Conservation (phyloP, 805 yeast species). For the Zygotorulaspora chibaensis region DNA sequence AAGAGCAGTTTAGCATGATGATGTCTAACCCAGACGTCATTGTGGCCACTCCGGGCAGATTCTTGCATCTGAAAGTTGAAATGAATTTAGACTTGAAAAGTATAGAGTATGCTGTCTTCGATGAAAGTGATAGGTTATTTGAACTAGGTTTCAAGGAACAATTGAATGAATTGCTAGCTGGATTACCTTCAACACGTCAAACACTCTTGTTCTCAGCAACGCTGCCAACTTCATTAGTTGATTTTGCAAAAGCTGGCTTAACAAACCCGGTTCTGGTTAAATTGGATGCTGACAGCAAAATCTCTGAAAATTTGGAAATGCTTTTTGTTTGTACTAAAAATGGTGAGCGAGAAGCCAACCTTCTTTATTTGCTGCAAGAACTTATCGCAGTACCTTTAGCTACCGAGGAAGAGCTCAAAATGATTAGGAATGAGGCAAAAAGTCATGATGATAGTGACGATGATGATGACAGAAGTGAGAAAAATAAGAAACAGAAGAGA, state of each 20-base stretch:
- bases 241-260: constrained; percentile 95
- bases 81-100: constrained; percentile 82
- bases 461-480: constrained; percentile 33
- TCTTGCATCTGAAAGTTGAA: constrained; percentile 90
- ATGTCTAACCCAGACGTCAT: constrained; percentile 91
- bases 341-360: constrained; percentile 84
- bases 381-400: constrained; percentile 82
- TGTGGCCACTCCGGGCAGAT: constrained; percentile 97
- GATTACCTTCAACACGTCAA: constrained; percentile 80
- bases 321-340: constrained; percentile 75
- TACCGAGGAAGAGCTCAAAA: constrained; percentile 58
- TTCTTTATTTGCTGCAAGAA: constrained; percentile 71
- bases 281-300: constrained; percentile 86
- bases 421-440: constrained; percentile 46
- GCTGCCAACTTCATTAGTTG: constrained; percentile 84
- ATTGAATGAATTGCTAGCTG: constrained; percentile 78
- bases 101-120: constrained; percentile 88
- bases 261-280: constrained; percentile 89
- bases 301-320: constrained; percentile 89
- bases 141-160: constrained; percentile 97
- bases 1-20: constrained; percentile 91
- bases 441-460: constrained; percentile 51
- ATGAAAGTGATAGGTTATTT: constrained; percentile 94
- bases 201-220: constrained; percentile 92
- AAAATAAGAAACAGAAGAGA: constrained; percentile 34